Conservation (phyloP, 495 filamentous ascomycete genomes). For the Xylaria bambusicola region DNA sequence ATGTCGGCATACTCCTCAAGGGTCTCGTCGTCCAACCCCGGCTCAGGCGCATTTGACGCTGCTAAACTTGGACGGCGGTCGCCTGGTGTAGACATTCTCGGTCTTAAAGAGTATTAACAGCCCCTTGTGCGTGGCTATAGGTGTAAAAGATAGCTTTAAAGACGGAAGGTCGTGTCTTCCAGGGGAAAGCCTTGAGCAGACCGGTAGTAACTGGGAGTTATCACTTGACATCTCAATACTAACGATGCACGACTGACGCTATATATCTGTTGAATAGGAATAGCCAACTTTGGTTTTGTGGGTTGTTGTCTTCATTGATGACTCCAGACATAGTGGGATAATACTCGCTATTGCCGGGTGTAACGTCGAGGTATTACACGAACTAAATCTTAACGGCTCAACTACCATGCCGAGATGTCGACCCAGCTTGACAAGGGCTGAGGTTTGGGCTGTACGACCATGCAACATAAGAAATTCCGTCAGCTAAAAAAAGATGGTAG, state of each 20-base stretch:
- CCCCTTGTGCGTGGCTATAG: background rate
- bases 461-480: slow-evolving; percentile 4
- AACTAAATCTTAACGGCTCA: background rate
- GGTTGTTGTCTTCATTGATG: background rate
- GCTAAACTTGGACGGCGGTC: background rate
- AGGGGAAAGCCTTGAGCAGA: background rate
- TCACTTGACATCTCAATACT: background rate
- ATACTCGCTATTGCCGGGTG: background rate
- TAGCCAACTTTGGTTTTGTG: background rate
- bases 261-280: slow-evolving; percentile 6
- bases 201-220: background rate
- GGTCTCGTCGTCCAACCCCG: slow-evolving; percentile 10
- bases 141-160: background rate
- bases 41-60: background rate
- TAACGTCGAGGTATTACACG: slow-evolving; percentile 3
- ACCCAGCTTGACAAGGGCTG: slow-evolving; percentile 8
- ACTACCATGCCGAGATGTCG: background rate
- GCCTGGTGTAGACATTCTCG: slow-evolving; percentile 10
- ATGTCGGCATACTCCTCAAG: slow-evolving; percentile 18
- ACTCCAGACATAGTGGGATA: background rate
- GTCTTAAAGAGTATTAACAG: background rate
- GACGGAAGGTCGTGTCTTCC: background rate
- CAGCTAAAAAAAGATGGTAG: slow-evolving; percentile 18
- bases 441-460: slow-evolving; percentile 10
- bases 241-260: background rate